Base-by-base conservation (phyloP, 2,329 filamentous ascomycete species). In the Aspergillus uvarum region DNA sequence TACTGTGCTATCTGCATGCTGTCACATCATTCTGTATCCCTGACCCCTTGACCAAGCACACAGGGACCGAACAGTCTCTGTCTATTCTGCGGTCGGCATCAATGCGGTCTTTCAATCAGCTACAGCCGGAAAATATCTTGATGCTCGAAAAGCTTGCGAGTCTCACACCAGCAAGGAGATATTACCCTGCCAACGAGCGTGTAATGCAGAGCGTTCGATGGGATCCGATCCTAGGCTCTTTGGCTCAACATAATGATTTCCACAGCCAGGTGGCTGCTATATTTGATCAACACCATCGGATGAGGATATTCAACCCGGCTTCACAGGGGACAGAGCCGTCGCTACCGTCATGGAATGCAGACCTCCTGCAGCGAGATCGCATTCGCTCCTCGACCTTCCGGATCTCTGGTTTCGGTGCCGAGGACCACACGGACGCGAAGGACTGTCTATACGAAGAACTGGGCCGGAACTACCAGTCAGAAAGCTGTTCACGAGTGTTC, bases 161-260 rank as follows among this genome's bases (percentile, higher is more conserved):
- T 0, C 67, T 85, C 0, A 79, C 79, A 1, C 83, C 83, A 0
- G 10, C 8, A 2, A 69, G 82, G 32, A 16, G 44, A 0, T 86
- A 76, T 59, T 86, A 85, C 59, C 69, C 69, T 14, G 51, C 32
- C 3, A 61, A 64, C 51, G 60, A 67, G 49, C 59, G 65, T 14
- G 70, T 73, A 0, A 85, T 86, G 82, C 81, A 87, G 56, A 73
- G 51, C 0, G 74, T 83, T 2, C 1, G 14, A 0, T 87, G 83
- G 84, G 56, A 66, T 0, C 0, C 59, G 0, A n/a, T 54, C 0
- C 65, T 85, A 0, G 72, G 75, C 1, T 75, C 72, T 5, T 62
- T 82, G 1, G 68, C 80, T 0, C 83, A 86, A 56, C 77, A 85
- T 56, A 74, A 74, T 0, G 65, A 67, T 0, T 83, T 83, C 47